phyloP scores from a whole-genome alignment of 352 stramenopile species.

The Phytophthora foliorum region DNA sequence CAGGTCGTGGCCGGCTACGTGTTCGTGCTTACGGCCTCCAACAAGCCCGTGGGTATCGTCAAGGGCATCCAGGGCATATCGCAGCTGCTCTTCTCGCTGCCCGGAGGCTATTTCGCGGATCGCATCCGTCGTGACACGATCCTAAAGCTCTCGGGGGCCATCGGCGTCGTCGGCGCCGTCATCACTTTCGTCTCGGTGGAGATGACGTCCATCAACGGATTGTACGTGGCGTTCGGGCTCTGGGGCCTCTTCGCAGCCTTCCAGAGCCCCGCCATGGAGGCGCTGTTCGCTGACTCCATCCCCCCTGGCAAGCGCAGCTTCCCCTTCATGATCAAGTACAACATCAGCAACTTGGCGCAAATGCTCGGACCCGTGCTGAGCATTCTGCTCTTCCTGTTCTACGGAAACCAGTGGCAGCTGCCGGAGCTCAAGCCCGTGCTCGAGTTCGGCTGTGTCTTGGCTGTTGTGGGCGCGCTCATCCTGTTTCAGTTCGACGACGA shows the following conservation, averaged over 20 bases:
- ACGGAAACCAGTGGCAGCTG: slow-evolving; percentile 72
- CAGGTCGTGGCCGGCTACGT: slow-evolving; percentile 82
- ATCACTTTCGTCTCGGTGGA: slow-evolving; percentile 73
- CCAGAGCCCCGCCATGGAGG: slow-evolving; percentile 76
- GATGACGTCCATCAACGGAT: slow-evolving; percentile 46
- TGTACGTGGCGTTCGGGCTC: slow-evolving; percentile 74
- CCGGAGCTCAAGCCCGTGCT: slow-evolving; percentile 65
- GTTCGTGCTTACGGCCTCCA: slow-evolving; percentile 78
- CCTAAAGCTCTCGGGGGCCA: slow-evolving; percentile 63
- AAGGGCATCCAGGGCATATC: slow-evolving; percentile 87
- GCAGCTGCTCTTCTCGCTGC: slow-evolving; percentile 79
- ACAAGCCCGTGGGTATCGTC: slow-evolving; percentile 82
- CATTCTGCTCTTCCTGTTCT: slow-evolving; percentile 73
- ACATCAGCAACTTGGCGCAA: slow-evolving; percentile 76
- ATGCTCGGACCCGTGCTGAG: slow-evolving; percentile 63
- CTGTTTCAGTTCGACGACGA: slow-evolving; percentile 77
- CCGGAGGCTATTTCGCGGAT: slow-evolving; percentile 75
- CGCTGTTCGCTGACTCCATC: slow-evolving; percentile 82
- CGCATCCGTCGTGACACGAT: slow-evolving; percentile 74
- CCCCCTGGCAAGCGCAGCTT: slow-evolving; percentile 70
- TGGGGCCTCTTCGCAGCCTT: slow-evolving; percentile 79
- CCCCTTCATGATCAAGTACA: slow-evolving; percentile 89
- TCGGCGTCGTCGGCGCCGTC: slow-evolving; percentile 55
- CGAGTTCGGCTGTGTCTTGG: slow-evolving; percentile 66
- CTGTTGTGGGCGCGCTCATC: slow-evolving; percentile 49